Conservation (phyloP, 768 basidiomycete species). For the Boletus eberwhitei region DNA sequence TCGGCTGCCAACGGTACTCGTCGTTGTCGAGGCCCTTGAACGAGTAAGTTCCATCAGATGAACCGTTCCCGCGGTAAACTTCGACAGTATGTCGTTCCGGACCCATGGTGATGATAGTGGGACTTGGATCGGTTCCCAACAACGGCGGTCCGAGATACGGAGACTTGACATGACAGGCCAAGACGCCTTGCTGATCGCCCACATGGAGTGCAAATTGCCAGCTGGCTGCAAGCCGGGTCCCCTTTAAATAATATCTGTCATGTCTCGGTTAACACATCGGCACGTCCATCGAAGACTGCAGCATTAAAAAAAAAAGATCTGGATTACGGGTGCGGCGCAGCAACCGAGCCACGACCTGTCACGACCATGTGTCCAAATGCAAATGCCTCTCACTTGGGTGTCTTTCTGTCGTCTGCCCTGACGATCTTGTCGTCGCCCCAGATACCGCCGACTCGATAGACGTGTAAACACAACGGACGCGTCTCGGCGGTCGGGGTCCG, state of each 20-base stretch:
- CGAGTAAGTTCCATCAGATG: constrained; percentile 4
- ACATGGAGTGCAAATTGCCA: constrained; percentile 26
- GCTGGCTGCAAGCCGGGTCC: constrained; percentile 9
- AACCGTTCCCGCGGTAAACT: constrained; percentile 8
- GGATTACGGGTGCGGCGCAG: neutral
- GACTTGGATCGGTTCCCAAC: constrained; percentile 10
- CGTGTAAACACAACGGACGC: constrained; percentile 20
- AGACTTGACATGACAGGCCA: constrained; percentile 27
- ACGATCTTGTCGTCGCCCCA: constrained; percentile 30
- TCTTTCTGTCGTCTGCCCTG: constrained; percentile 25
- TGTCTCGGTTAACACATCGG: neutral
- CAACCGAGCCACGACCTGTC: too few species aligned
- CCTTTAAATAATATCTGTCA: constrained; percentile 26
- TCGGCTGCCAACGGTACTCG: constrained; percentile 26
- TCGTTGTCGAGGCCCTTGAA: constrained; percentile 25
- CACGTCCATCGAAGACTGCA: neutral
- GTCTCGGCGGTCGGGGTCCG: neutral
- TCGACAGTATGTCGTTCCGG: constrained; percentile 4
- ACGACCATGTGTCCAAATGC: neutral
- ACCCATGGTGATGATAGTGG: constrained; percentile 18
- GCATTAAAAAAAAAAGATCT: too few species aligned
- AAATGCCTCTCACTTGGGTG: constrained; percentile 20
- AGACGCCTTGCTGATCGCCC: constrained; percentile 16
- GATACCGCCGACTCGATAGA: constrained; percentile 28
- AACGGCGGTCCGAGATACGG: constrained; percentile 28